Evolutionary conservation across 257 asterid genomes (phyloP), one percentile per base, ranked within the genome.

Genomic region (Parsonsia alboflavescens): DNA sequence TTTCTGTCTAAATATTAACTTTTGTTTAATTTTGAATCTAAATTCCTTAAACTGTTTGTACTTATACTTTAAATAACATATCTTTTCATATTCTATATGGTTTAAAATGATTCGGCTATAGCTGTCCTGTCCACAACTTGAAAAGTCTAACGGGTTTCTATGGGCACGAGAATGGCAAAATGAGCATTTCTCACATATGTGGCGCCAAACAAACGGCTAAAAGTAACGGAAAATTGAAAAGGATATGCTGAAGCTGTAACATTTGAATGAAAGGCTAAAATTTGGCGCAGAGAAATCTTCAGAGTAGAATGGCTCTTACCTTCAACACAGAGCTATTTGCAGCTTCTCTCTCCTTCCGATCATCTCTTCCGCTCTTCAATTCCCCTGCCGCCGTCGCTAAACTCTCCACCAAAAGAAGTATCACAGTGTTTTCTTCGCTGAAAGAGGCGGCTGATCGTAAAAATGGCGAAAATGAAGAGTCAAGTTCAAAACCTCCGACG

Each of bases 261-360:
- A 49, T 70, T 70, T 50, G 44, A 52, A 50, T 58, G 77, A 41
- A 83, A 65, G 90, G 91, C 85, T 78, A 70, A 77, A 77, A 73
- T 77, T 80, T 65, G 63, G 73, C 65, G 4, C 6, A 62, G 50
- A 33, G 33, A 73, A 68, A 76, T 46, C 71, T 76, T 45, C 16
- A 39, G n/a, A 71, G 71, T 2, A 8, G 62, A 22, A 68, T 74
- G 80, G 81, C 84, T 67, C 78, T 77, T 69, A 58, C 67, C 65
- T 79, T 82, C 80, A 71, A 62, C 70, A 53, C 77, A 24, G 74
- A 76, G 17, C 77, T 75, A 75, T 63, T 64, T 54, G 13, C 71
- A 28, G 39, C 84, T 85, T 88, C 96, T 78, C 81, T 83, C 75
- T 74, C 79, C 61, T 74, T 81, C 82, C 89, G 80, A 68, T 82